Percentiles rank a stretch among this genome's conserved stretches.
phyloP scores from a whole-genome alignment of 1,284 basidiomycete species.

The Cerrena zonata region DNA sequence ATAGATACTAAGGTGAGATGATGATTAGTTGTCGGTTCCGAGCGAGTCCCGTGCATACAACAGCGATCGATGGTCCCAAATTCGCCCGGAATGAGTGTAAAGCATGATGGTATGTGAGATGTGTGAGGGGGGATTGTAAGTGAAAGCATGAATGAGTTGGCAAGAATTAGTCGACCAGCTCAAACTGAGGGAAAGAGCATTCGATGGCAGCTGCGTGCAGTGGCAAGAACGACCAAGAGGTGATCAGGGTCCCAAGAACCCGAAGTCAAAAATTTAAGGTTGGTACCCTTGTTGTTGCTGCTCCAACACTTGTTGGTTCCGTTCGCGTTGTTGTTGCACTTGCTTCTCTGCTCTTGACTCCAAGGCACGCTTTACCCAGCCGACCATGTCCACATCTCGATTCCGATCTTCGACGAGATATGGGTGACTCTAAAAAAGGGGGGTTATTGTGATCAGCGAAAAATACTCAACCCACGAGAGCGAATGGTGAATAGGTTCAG shows the following conservation, averaged over 20 bases:
- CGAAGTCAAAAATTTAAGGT: too few relatives aligned
- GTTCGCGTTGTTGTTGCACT: slow-evolving; percentile 18
- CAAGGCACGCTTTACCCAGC: slow-evolving; percentile 71
- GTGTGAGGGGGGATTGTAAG: background rate
- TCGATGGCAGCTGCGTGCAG: too few relatives aligned
- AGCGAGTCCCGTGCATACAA: background rate
- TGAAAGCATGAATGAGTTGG: too few relatives aligned
- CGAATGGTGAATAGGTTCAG: background rate
- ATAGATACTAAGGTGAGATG: background rate
- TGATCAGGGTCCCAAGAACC: too few relatives aligned
- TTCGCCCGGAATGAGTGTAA: background rate
- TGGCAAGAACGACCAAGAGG: too few relatives aligned
- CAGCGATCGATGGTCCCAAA: background rate
- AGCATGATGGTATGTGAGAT: background rate
- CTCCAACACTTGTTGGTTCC: slow-evolving; percentile 4
- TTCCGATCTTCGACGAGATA: slow-evolving; percentile 55
- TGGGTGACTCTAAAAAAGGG: slow-evolving; percentile 56
- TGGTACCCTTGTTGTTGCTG: slow-evolving; percentile 5
- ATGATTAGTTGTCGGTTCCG: background rate
- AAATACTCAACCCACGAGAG: background rate
- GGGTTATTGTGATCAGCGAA: too few relatives aligned
- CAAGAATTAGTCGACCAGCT: too few relatives aligned
- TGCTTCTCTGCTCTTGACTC: slow-evolving; percentile 27
- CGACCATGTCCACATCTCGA: slow-evolving; percentile 73
- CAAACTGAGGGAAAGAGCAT: too few relatives aligned